Base-by-base conservation (phyloP, 768 basidiomycete genomes). In the Rickenella mellea region DNA sequence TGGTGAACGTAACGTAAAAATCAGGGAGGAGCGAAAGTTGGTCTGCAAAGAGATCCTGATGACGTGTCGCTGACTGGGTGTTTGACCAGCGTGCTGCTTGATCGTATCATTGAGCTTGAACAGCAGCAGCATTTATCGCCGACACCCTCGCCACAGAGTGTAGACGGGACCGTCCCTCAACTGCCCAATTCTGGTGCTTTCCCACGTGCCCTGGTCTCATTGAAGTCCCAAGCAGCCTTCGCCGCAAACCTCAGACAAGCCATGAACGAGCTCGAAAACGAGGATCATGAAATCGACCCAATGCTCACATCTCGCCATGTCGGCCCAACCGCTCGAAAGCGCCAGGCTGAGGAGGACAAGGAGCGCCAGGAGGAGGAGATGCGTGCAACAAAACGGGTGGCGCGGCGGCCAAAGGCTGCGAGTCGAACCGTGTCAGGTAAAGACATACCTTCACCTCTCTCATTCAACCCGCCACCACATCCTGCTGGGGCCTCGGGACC, bases 51-150 rank as follows among this genome's bases (percentile, higher is more conserved):
- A 36, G 24, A 36, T 36, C 24, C 33, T 36, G 19, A 36, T 22
- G 33, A 17, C 3, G 11, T 15, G n/a, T 25, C 39, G 43, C 30
- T 41, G 11, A 35, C 21, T 37, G 21, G 19, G 29, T 37, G 40
- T 44, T 40, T 43, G 11, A 21, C 4, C 49, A 82, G 80, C 42
- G 54, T 65, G 38, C 63, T 80, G 26, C 61, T 78, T 9, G 72
- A 79, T 48, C 75, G 78, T 21, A 78, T 83, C 48, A 63, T 68
- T 46, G 80, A 79, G 45, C 67, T 83, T 22, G 77, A 83, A 54
- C 55, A 52, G 22, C 67, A 43, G 58, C 63, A 22, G 63, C 57
- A 40, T 51, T 55, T 14, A 55, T 48, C 27, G 51, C 56, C 56
- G 59, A 37, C 50, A 45, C 44, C 52, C 37, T 42, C 49, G 38